Evolutionary conservation across 2,329 filamentous ascomycete genomes (phyloP).

Genomic region (Aspergillus quadricinctus): DNA sequence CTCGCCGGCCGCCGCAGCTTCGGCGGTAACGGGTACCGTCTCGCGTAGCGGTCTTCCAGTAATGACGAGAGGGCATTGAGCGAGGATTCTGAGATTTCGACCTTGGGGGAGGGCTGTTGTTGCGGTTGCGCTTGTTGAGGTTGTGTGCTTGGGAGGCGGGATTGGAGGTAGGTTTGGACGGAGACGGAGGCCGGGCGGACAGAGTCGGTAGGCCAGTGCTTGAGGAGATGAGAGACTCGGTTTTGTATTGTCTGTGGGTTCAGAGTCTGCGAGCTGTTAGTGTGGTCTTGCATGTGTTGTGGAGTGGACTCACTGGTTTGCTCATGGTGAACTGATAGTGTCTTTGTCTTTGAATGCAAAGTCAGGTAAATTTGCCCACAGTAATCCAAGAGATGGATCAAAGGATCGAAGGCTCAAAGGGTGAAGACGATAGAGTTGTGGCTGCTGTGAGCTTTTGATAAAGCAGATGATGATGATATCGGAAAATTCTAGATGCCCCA

Average conservation of each 20-base stretch:
- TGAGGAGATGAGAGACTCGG: conserved; percentile 40
- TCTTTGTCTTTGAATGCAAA: not conserved
- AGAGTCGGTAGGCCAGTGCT: conserved; percentile 42
- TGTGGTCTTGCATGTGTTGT: not conserved
- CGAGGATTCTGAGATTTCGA: conserved; percentile 29
- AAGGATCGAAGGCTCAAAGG: no score
- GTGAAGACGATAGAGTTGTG: not conserved
- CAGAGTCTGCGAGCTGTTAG: conserved; percentile 16
- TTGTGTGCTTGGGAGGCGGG: conserved; percentile 17
- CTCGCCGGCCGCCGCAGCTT: conserved; percentile 48
- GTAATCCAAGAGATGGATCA: rapidly evolving
- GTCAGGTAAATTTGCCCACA: not conserved
- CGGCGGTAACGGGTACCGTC: conserved; percentile 46
- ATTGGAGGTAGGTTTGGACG: conserved; percentile 40
- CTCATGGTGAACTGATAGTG: not conserved
- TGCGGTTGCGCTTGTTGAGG: conserved; percentile 9
- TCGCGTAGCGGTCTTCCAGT: conserved; percentile 56
- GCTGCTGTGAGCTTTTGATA: not conserved
- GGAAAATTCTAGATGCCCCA: not conserved
- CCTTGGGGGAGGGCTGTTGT: conserved; percentile 6
- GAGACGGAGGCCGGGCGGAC: conserved; percentile 44
- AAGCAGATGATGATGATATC: not conserved
- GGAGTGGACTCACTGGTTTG: conserved; percentile 18
- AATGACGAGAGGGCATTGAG: conserved; percentile 57
- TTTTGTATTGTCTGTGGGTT: conserved; percentile 25